Percentiles rank a stretch among this genome's conserved stretches.
phyloP scores from a whole-genome alignment of 352 stramenopile species.

The Globisporangium solare region DNA sequence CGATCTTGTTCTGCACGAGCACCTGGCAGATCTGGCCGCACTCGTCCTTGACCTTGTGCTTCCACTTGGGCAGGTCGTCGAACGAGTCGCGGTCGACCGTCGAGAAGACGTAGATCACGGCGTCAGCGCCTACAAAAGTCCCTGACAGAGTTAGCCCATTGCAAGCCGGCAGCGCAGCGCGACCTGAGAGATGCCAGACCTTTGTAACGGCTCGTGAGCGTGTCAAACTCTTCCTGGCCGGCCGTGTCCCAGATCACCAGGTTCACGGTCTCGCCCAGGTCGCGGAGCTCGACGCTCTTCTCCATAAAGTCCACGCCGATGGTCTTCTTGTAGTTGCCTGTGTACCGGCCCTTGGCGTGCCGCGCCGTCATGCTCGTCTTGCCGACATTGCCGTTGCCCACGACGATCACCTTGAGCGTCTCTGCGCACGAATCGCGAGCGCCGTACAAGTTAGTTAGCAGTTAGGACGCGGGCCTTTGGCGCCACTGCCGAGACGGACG shows the following conservation, averaged over 20 bases:
- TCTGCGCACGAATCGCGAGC: no score
- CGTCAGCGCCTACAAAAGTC: conserved; percentile 21
- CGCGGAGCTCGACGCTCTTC: conserved; percentile 62
- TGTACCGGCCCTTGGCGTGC: conserved; percentile 77
- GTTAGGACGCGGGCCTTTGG: neutral
- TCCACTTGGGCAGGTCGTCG: conserved; percentile 63
- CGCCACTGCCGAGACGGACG: conserved; percentile 17
- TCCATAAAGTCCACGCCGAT: conserved; percentile 85
- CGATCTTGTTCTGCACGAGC: conserved; percentile 76
- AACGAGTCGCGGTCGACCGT: conserved; percentile 69
- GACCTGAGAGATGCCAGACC: no score
- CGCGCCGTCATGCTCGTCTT: conserved; percentile 82
- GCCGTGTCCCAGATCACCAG: conserved; percentile 84
- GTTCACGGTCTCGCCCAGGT: conserved; percentile 56
- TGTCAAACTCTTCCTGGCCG: conserved; percentile 77
- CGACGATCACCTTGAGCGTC: conserved; percentile 79
- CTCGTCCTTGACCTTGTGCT: conserved; percentile 65
- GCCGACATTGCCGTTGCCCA: conserved; percentile 81
- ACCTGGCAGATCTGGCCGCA: conserved; percentile 62
- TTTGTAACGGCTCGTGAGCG: conserved; percentile 75
- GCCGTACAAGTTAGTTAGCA: neutral
- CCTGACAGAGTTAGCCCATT: no score
- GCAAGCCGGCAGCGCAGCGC: no score
- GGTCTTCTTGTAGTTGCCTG: conserved; percentile 81
- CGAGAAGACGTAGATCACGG: conserved; percentile 75